Conservation (phyloP, 2,329 filamentous ascomycete species). For the Coniosporium tulheliwenetii region DNA sequence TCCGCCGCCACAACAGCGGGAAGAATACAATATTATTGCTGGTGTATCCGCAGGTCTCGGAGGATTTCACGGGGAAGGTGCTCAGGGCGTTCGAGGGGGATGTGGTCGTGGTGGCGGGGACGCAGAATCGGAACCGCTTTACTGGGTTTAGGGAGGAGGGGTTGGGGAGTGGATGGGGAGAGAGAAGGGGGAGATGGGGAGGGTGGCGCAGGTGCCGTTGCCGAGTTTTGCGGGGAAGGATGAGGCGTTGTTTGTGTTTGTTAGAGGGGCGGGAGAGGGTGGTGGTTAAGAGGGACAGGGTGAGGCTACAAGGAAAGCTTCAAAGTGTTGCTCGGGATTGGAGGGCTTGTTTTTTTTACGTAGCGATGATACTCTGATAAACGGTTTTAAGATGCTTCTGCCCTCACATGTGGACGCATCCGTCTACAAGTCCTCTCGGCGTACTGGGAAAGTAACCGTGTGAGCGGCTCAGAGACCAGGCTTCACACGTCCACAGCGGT, state of each 20-base stretch:
- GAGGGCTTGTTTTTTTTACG: too few relatives aligned
- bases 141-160: conserved; percentile 48
- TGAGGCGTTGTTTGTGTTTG: conserved; percentile 55
- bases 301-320: too few relatives aligned
- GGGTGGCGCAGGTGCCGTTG: conserved; percentile 48
- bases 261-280: conserved; percentile 6
- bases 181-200: conserved; percentile 41
- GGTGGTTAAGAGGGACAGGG: not conserved
- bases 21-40: conserved; percentile 47
- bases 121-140: conserved; percentile 60
- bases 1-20: conserved; percentile 33
- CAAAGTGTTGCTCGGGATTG: too few relatives aligned
- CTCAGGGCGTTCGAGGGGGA: conserved; percentile 46
- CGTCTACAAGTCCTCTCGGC: too few relatives aligned
- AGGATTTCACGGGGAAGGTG: conserved; percentile 48
- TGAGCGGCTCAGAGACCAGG: too few relatives aligned
- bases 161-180: conserved; percentile 51
- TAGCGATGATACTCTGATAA: too few relatives aligned
- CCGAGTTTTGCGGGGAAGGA: conserved; percentile 67
- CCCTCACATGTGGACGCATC: too few relatives aligned
- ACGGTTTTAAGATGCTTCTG: too few relatives aligned
- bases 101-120: conserved; percentile 55
- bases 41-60: conserved; percentile 57
- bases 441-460: too few relatives aligned
- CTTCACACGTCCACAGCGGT: too few relatives aligned